Evolutionary conservation across 139 green algal species (phyloP).

Genomic region (Eudorina sp.): DNA sequence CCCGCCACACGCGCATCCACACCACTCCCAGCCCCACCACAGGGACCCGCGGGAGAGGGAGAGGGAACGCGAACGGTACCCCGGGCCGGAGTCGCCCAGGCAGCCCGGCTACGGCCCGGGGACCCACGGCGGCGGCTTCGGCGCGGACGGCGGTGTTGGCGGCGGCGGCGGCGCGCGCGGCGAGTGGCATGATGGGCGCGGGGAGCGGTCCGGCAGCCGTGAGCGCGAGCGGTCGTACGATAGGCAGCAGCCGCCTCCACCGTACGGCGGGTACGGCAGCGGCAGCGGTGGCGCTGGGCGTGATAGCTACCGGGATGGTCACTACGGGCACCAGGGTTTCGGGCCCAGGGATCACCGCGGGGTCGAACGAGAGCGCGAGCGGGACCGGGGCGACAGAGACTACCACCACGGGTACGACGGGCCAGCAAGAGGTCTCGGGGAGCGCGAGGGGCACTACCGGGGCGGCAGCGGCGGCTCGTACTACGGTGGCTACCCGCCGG

Average conservation of each 20-base stretch:
- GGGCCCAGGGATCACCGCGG: not conserved
- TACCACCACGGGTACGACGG: not conserved
- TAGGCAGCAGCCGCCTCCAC: not conserved
- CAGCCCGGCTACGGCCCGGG: not conserved
- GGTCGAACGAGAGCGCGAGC: not conserved
- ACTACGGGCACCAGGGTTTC: not conserved
- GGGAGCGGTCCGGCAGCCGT: not conserved
- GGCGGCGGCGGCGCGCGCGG: slow-evolving; percentile 18
- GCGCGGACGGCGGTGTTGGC: not conserved
- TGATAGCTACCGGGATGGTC: not conserved
- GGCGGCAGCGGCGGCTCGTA: not conserved
- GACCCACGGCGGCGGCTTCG: not conserved
- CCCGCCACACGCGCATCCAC: not conserved
- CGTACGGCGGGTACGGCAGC: not conserved
- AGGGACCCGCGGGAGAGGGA: not conserved
- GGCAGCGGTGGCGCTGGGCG: slow-evolving; percentile 6
- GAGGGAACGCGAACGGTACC: not conserved
- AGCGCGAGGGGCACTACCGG: slow-evolving; percentile 17
- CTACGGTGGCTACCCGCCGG: not conserved
- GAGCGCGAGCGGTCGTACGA: slow-evolving; percentile 22
- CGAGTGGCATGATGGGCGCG: not conserved
- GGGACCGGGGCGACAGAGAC: too few relatives aligned
- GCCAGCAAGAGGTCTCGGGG: not conserved
- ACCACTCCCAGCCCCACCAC: not conserved
- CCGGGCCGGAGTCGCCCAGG: not conserved